Conservation (phyloP, 352 stramenopile species). For the Phytophthora brassicae region DNA sequence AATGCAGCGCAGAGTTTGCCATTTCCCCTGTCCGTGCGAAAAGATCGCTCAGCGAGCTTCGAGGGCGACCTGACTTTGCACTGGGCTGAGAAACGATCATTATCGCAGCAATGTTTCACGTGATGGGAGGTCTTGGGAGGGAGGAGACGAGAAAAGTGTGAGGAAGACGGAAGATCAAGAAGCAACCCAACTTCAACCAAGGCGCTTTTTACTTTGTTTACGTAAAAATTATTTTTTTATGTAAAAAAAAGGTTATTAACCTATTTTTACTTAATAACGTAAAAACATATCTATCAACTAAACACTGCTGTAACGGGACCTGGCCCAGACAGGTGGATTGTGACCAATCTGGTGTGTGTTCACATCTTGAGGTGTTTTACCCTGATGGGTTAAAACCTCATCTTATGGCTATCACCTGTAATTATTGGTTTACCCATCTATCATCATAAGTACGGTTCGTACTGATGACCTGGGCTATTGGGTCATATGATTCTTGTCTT, state of each 20-base stretch:
- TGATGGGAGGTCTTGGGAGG: neutral
- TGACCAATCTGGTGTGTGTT: too few species aligned
- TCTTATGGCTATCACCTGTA: too few species aligned
- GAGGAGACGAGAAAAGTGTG: neutral
- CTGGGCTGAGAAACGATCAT: neutral
- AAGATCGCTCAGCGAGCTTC: neutral
- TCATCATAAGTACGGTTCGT: too few species aligned
- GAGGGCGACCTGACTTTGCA: neutral
- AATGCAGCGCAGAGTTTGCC: neutral
- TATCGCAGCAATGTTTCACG: neutral
- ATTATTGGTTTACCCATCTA: too few species aligned
- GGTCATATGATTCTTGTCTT: too few species aligned
- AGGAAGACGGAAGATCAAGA: neutral
- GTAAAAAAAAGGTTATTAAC: neutral
- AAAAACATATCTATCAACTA: neutral
- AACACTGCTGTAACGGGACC: too few species aligned
- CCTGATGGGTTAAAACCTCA: too few species aligned
- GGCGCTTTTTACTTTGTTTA: neutral
- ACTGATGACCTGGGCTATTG: too few species aligned
- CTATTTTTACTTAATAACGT: neutral
- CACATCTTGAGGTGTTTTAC: too few species aligned
- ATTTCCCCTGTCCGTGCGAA: neutral
- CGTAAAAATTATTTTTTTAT: neutral
- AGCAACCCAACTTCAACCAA: neutral
- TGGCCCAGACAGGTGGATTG: too few species aligned